Evolutionary conservation across 179 eudicot species (phyloP).

Genomic region (Pouteria campechiana): DNA sequence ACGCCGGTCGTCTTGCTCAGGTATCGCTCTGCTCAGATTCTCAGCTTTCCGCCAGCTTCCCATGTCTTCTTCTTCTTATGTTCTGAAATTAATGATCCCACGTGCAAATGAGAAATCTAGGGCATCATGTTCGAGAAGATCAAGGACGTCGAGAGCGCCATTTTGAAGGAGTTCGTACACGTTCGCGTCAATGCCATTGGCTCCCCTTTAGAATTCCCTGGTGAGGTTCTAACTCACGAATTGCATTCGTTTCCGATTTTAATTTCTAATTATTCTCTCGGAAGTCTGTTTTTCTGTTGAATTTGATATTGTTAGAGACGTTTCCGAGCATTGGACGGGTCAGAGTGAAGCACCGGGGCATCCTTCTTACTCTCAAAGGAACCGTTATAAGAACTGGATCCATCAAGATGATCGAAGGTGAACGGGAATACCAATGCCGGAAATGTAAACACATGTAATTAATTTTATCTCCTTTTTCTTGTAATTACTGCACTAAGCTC

Average conservation of each 20-base stretch:
- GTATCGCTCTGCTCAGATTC: constrained; percentile 10
- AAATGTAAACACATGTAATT: constrained; percentile 54
- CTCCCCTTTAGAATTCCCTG: constrained; percentile 72
- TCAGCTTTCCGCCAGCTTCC: not conserved
- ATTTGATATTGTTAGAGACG: constrained; percentile 36
- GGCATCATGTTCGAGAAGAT: constrained; percentile 26
- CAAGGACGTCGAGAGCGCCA: constrained; percentile 28
- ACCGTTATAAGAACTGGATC: constrained; percentile 83
- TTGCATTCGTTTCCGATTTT: not conserved
- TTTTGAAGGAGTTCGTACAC: constrained; percentile 60
- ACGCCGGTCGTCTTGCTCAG: constrained; percentile 67
- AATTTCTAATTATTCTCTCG: not conserved
- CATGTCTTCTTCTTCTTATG: not conserved
- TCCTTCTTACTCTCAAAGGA: constrained; percentile 85
- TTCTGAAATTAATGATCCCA: not conserved
- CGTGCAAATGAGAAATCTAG: constrained; percentile 20
- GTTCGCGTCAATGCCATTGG: constrained; percentile 62
- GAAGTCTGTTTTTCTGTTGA: not conserved
- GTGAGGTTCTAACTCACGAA: constrained; percentile 14
- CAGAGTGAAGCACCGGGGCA: constrained; percentile 75
- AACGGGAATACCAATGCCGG: constrained; percentile 57
- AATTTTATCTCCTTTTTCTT: not conserved
- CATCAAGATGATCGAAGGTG: constrained; percentile 90
- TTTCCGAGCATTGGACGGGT: constrained; percentile 88
- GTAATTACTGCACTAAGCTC: not conserved